Percentiles rank a stretch among this genome's conserved stretches.
These are phyloP conservation scores for Castanea crenata DNA, from an alignment of 306 rosid species.

Conservation along the genomic window DNA sequence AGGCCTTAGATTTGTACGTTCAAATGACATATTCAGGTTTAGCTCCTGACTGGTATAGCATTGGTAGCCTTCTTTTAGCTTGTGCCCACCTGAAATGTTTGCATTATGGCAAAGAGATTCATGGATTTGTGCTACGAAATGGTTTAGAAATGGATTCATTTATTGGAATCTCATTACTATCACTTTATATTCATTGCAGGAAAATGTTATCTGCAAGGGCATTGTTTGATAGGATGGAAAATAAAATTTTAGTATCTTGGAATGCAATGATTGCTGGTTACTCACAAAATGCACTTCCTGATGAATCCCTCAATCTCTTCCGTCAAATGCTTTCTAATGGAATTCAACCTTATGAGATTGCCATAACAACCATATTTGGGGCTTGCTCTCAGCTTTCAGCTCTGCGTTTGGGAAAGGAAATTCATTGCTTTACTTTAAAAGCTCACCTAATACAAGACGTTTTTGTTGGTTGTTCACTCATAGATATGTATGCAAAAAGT, in stretches of 20 bases:
- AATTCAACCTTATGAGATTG: constrained; percentile 41
- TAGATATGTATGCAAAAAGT: constrained; percentile 86
- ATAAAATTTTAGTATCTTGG: constrained; percentile 59
- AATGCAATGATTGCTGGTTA: constrained; percentile 64
- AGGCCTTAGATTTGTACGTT: constrained; percentile 61
- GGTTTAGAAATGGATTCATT: constrained; percentile 63
- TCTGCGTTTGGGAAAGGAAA: constrained; percentile 65
- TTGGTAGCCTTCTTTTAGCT: constrained; percentile 66
- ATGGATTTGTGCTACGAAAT: constrained; percentile 61
- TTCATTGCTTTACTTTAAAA: constrained; percentile 64
- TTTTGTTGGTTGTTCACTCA: constrained; percentile 66
- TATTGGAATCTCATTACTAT: constrained; percentile 59
- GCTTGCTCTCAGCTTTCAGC: constrained; percentile 73
- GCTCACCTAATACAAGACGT: constrained; percentile 39
- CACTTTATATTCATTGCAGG: constrained; percentile 57
- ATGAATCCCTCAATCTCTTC: constrained; percentile 55
- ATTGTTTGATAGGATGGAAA: constrained; percentile 46
- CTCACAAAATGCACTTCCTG: constrained; percentile 63
- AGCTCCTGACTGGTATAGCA: constrained; percentile 55
- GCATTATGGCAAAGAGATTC: constrained; percentile 57
- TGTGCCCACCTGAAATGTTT: constrained; percentile 54
- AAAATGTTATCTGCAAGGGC: constrained; percentile 40
- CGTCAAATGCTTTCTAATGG: constrained; percentile 55
- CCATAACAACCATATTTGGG: constrained; percentile 47
- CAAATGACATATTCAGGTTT: constrained; percentile 55